Evolutionary conservation across 495 filamentous ascomycete species (phyloP).

Genomic region (Neurospora cerealis): DNA sequence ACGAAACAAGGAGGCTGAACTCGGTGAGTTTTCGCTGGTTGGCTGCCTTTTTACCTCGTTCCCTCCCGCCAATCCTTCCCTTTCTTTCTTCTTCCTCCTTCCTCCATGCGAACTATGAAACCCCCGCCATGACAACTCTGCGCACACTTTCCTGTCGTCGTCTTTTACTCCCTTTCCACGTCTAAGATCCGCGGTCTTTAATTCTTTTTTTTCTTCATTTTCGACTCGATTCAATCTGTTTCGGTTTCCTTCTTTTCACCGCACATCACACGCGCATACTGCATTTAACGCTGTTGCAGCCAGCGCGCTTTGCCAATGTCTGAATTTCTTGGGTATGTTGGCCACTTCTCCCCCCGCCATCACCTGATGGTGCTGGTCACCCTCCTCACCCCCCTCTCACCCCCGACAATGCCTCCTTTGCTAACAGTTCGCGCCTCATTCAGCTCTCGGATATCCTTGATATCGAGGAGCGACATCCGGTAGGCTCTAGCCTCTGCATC

Average conservation of each 20-base stretch:
- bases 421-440: slow-evolving; percentile 13
- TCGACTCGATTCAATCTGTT: neutral
- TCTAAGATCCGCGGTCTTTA: neutral
- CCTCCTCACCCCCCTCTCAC: neutral
- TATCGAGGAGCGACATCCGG: slow-evolving; percentile 97
- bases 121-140: neutral
- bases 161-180: neutral
- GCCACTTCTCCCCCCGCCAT: neutral
- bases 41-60: slow-evolving; percentile 1
- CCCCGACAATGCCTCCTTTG: neutral
- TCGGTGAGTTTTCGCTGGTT: slow-evolving; percentile 19
- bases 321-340: slow-evolving; percentile 41
- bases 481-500: slow-evolving; percentile 30
- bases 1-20: slow-evolving; percentile 19
- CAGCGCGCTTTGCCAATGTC: slow-evolving; percentile 26
- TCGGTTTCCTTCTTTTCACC: neutral
- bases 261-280: slow-evolving; percentile 3
- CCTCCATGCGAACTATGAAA: slow-evolving; percentile 6
- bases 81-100: slow-evolving; percentile 7
- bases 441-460: slow-evolving; percentile 74
- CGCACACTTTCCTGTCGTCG: neutral
- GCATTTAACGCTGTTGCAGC: neutral
- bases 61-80: neutral
- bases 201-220: slow-evolving; percentile 1
- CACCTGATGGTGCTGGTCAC: neutral